A percentile compares a stretch with the other conserved stretches of the same genome.
Conservation (phyloP, 768 basidiomycete species). For the Serendipita sp. region DNA sequence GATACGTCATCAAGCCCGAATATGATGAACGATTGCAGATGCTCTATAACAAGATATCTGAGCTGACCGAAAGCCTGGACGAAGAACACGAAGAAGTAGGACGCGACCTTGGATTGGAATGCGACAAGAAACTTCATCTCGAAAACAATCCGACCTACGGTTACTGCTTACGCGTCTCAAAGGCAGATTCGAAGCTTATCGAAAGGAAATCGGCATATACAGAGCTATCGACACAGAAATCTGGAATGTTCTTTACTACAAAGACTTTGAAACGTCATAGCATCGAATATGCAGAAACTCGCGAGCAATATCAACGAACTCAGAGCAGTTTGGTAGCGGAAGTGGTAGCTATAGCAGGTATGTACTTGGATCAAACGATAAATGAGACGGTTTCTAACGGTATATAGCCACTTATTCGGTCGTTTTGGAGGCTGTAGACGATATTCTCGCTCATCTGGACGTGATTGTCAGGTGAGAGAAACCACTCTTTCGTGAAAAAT, state of each 20-base stretch:
- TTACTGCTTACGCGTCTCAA: constrained; percentile 84
- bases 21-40: constrained; percentile 64
- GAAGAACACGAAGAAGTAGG: constrained; percentile 58
- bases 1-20: constrained; percentile 81
- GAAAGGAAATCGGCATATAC: constrained; percentile 49
- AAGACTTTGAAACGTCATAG: constrained; percentile 50
- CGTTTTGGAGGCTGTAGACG: constrained; percentile 70
- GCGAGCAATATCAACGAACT: constrained; percentile 49
- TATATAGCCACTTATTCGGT: constrained; percentile 76
- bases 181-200: constrained; percentile 77
- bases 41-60: constrained; percentile 47
- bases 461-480: constrained; percentile 61
- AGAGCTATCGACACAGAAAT: constrained; percentile 72
- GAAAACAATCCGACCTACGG: constrained; percentile 83
- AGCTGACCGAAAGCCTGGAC: constrained; percentile 58
- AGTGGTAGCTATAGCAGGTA: constrained; percentile 82
- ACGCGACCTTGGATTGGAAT: constrained; percentile 55
- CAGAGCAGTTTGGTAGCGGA: constrained; percentile 80
- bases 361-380: background rate
- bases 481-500: background rate
- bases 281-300: constrained; percentile 51
- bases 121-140: constrained; percentile 89
- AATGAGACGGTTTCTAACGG: background rate
- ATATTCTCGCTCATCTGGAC: constrained; percentile 75
- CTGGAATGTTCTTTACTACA: constrained; percentile 82